Evolutionary conservation across 1,284 basidiomycete species (phyloP).

Genomic region (Moesziomyces antarcticus): DNA sequence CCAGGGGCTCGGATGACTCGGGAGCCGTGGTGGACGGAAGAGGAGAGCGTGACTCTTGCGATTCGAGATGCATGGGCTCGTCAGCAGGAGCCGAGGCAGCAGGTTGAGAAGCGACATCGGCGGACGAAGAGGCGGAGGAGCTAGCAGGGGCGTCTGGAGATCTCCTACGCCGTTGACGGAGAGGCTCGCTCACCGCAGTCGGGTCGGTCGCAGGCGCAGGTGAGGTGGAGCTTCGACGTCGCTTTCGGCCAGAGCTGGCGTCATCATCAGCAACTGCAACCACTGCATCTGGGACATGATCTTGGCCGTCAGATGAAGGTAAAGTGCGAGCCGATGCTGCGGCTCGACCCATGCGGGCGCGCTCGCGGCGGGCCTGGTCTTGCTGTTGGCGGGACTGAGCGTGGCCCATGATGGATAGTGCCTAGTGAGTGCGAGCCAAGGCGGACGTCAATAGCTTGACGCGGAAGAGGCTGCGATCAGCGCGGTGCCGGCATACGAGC

Average conservation of each 20-base stretch:
- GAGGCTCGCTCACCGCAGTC: neutral
- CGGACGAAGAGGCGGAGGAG: neutral
- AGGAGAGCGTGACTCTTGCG: neutral
- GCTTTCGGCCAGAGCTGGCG: slow-evolving; percentile 11
- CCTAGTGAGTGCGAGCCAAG: neutral
- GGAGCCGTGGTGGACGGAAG: neutral
- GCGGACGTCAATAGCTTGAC: neutral
- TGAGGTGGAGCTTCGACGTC: slow-evolving; percentile 15
- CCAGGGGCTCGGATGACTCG: no score
- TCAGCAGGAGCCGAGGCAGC: neutral
- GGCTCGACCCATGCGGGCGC: neutral
- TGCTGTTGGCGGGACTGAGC: slow-evolving; percentile 29
- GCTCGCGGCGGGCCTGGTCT: slow-evolving; percentile 6
- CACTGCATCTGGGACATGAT: neutral
- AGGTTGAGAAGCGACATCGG: neutral
- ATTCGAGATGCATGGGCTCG: neutral
- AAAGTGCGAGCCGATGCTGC: neutral
- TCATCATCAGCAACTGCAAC: neutral
- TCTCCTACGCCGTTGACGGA: slow-evolving; percentile 16
- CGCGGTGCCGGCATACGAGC: neutral
- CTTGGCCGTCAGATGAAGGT: neutral
- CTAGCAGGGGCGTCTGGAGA: neutral
- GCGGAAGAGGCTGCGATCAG: neutral
- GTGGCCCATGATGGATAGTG: slow-evolving; percentile 22
- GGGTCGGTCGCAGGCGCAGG: slow-evolving; percentile 1